Evolutionary conservation across 441 rosid species (phyloP), one percentile per base, ranked within the genome.

Genomic region (Macaranga tanarius): DNA sequence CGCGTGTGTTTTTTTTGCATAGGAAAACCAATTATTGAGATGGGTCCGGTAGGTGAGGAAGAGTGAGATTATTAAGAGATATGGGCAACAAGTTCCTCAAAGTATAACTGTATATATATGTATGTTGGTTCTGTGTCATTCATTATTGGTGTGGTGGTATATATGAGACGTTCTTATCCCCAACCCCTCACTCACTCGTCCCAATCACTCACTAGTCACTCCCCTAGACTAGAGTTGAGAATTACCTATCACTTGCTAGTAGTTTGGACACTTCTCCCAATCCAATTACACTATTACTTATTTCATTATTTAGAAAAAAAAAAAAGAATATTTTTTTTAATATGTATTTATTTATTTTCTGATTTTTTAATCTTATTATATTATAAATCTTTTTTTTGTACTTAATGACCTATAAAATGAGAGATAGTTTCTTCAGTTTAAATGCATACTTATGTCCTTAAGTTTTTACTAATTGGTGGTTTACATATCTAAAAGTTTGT

Each of bases 1-100:
- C 7, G 45, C 7, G 10, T 31, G 38, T 50, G 16, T 51, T 17
- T 13, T 13, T 7, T 22, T 13, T 22, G 25, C 23, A 13, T 40
- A 9, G 20, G 34, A 12, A 66, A 66, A 20, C 67, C 20, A 63
- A 65, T 65, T 47, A 65, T 51, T 67, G 45, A 16, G 57, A 51
- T 65, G 70, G 70, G 59, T 51, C 59, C 47, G 8, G 34, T 65
- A 45, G 58, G 44, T 66, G 19, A 25, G 44, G n/a, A 52, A 15
- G 54, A 47, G 28, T 22, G 51, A 7, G 13, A 42, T n/a, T 20
- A 63, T 63, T 31, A 61, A 34, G 19, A 17, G 20, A 31, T 5
- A 10, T 48, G 13, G 60, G 28, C 28, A 63, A 42, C 26, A 38
- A 23, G 56, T 23, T 13, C n/a, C 23, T 23, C 25, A 23, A 67